Base-by-base conservation (phyloP, 208 protist genomes). In the Leishmania mexicana region DNA sequence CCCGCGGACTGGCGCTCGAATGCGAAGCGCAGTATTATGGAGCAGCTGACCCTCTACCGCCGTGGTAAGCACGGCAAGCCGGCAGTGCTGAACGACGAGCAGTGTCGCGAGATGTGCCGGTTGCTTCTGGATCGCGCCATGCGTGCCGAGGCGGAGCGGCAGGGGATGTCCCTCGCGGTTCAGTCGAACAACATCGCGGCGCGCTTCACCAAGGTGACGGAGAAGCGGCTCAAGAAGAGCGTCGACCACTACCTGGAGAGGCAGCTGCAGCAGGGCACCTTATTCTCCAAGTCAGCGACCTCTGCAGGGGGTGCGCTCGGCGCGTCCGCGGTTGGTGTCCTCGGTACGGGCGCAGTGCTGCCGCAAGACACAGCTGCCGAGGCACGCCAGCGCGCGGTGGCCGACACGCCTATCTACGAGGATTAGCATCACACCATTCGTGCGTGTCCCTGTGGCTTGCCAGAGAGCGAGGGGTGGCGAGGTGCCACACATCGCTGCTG, bases 231-330 rank as follows among this genome's bases (percentile, higher is more conserved):
- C 75, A 90, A 89, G 82, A 91, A 92, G 81, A 94, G 91, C 7
- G 94, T 97, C 24, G 92, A 97, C 65, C 82, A 86, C 57, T 97
- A 96, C 78, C 68, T 97, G n/a, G 64, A 88, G 74, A 85, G 93
- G 6, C 92, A 91, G 84, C 93, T 92, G 80, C 53, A 70, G 49
- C 81, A 85, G 10, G 72, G 57, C n/a, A 75, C 79, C 3, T 60
- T 74, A 15, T 51, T 57, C 47, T 35, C 45, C 28, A 40, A 45
- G 54, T 79, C 47, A 64, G 28, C 13, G 76, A 38, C 74, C 74
- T 79, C 28, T 17, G 65, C 38, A 58, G 40, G 17, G 3, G 71
- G 70, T 40, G 81, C 74, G 24, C 57, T 67, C 31, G 71, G 71
- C n/a, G 73, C 31, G 28, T 40, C 57, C 62, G 45, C 28, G 5